phyloP scores from a whole-genome alignment of 129 eudicot genomes.

The carrot (Daucus carota) region DH1_v3.0 NC_030386.2:14079001-14079500 shows the following conservation, averaged over 20 bases:
- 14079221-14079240: too few species aligned
- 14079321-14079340: not conserved
- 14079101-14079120: too few species aligned
- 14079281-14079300: not conserved
- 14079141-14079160: too few species aligned
- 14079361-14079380: not conserved
- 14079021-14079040: too few species aligned
- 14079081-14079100: too few species aligned
- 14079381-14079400: not conserved
- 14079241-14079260: not conserved
- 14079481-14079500: slow-evolving; percentile 70
- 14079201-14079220: too few species aligned
- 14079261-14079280: not conserved
- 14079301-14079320: not conserved
- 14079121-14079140: too few species aligned
- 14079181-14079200: too few species aligned
- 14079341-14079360: not conserved
- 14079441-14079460: slow-evolving; percentile 71
- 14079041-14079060: too few species aligned
- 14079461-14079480: slow-evolving; percentile 80
- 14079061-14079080: too few species aligned
- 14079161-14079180: too few species aligned
- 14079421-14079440: slow-evolving; percentile 49
- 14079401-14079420: slow-evolving; percentile 14
- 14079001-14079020: too few species aligned